Conservation (phyloP, 2,329 filamentous ascomycete genomes). For the Diaporthe caulivora region DNA sequence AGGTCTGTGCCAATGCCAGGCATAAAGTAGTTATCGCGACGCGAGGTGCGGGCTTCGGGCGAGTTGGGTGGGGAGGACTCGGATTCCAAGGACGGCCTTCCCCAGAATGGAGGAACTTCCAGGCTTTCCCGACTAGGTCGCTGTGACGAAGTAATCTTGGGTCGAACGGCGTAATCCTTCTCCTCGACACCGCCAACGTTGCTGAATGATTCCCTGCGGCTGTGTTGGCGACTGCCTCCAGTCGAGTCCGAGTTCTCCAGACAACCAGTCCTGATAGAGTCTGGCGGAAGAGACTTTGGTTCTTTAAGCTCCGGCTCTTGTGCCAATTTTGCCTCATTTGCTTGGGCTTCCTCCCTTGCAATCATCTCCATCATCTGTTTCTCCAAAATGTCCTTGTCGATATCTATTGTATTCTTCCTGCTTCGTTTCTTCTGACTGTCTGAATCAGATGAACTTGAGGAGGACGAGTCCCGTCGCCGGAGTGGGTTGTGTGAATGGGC, state of each 20-base stretch:
- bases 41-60: slow-evolving; percentile 60
- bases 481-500: slow-evolving; percentile 64
- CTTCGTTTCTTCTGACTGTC: slow-evolving; percentile 60
- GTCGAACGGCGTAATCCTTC: slow-evolving; percentile 38
- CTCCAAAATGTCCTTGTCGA: slow-evolving; percentile 66
- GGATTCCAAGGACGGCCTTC: slow-evolving; percentile 57
- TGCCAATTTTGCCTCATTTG: slow-evolving; percentile 52
- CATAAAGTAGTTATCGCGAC: slow-evolving; percentile 63
- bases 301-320: slow-evolving; percentile 49
- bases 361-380: slow-evolving; percentile 74
- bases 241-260: slow-evolving; percentile 44
- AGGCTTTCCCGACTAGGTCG: slow-evolving; percentile 57
- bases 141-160: slow-evolving; percentile 47
- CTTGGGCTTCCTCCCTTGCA: slow-evolving; percentile 66
- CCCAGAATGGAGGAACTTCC: slow-evolving; percentile 58
- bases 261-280: slow-evolving; percentile 50
- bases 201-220: slow-evolving; percentile 52
- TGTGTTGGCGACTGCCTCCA: slow-evolving; percentile 48
- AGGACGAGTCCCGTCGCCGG: slow-evolving; percentile 64
- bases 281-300: slow-evolving; percentile 49
- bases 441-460: slow-evolving; percentile 72
- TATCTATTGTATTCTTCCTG: slow-evolving; percentile 61
- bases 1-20: slow-evolving; percentile 73
- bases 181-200: slow-evolving; percentile 57
- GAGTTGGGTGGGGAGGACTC: slow-evolving; percentile 64